A percentile compares a stretch with the other conserved stretches of the same genome.
Evolutionary conservation across 139 green algal species (phyloP).

Genomic region (Chlamydomonas sphaeroides): DNA sequence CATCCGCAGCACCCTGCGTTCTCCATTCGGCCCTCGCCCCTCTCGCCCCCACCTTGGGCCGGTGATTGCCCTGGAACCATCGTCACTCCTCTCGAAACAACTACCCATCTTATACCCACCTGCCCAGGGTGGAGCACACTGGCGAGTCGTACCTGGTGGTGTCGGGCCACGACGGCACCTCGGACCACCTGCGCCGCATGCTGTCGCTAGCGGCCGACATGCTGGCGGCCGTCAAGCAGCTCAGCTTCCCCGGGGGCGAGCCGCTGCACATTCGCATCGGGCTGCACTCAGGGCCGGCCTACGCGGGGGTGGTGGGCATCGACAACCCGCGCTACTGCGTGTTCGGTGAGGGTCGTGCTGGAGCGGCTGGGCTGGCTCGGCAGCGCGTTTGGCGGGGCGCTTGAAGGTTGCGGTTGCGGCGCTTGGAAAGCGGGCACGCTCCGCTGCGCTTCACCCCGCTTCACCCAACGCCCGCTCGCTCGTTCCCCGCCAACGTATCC

Average conservation of each 20-base stretch:
- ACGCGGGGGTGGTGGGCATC: constrained; percentile 54
- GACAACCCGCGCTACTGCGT: constrained; percentile 53
- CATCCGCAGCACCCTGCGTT: too few species aligned
- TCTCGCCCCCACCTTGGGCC: neutral
- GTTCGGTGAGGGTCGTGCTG: constrained; percentile 19
- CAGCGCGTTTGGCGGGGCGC: too few species aligned
- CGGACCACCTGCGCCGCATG: constrained; percentile 38
- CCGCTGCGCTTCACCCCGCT: too few species aligned
- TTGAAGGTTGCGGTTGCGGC: too few species aligned
- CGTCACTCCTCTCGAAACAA: too few species aligned
- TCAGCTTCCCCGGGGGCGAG: constrained; percentile 13
- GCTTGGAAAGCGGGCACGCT: too few species aligned
- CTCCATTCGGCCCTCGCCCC: too few species aligned
- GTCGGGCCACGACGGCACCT: constrained; percentile 39
- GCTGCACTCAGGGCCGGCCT: constrained; percentile 50
- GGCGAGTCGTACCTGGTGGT: constrained; percentile 64
- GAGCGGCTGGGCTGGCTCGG: too few species aligned
- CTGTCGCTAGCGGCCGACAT: constrained; percentile 36
- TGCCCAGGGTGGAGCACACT: constrained; percentile 57
- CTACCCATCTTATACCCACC: too few species aligned
- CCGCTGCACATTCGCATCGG: constrained; percentile 43
- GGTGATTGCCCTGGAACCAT: too few species aligned
- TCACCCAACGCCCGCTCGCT: too few species aligned
- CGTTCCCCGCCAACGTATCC: too few species aligned
- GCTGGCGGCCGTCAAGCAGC: constrained; percentile 10